Evolutionary conservation across 2,329 filamentous ascomycete genomes (phyloP), one percentile per base, ranked within the genome.

Genomic region (Penicillium sp.): DNA sequence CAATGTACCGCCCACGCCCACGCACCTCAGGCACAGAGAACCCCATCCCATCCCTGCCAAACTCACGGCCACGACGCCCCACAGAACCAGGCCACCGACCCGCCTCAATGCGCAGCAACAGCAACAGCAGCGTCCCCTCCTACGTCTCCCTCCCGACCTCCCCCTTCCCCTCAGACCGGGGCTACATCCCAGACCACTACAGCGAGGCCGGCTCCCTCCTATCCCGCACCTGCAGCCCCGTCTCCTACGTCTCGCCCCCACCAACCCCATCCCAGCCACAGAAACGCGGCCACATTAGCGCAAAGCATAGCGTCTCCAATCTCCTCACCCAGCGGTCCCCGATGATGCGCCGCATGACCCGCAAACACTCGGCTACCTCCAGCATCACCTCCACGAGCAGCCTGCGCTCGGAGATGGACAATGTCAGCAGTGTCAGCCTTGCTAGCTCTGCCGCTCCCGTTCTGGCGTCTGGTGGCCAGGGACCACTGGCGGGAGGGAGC

Each of bases 381-480:
- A 72, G 71, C 50, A 59, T 71, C 1, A 57, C 67, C 48, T 75
- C 72, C 0, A 55, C 68, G n/a, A 72, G 63, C 56, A 73, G 69
- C 37, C 61, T 74, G 12, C 70, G 68, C 5, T 71, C 71, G 0
- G 72, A 73, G 38, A 60, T 70, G 37, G 69, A 68, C 42, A 41
- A 53, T 8, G 15, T 42, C n/a, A 48, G 20, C 45, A 15, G 20
- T 31, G 11, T 15, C 14, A 57, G n/a, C 2, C 17, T 22, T 3
- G 41, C 59, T 45, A 43, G 53, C 22, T 38, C 59, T 0, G 38
- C 63, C 2, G 41, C 55, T 4, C 50, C 60, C 1, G 10, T n/a
- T 25, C 22, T 25, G 1, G 39, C 62, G 1, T 38, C 39, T 5
- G 34, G 35, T 5, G 57, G 34, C 35, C 66, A 65, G 34, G 28